Percentiles rank a stretch among this genome's conserved stretches.
phyloP scores from a whole-genome alignment of 345 rosid species.

The Triadica sebifera region DNA sequence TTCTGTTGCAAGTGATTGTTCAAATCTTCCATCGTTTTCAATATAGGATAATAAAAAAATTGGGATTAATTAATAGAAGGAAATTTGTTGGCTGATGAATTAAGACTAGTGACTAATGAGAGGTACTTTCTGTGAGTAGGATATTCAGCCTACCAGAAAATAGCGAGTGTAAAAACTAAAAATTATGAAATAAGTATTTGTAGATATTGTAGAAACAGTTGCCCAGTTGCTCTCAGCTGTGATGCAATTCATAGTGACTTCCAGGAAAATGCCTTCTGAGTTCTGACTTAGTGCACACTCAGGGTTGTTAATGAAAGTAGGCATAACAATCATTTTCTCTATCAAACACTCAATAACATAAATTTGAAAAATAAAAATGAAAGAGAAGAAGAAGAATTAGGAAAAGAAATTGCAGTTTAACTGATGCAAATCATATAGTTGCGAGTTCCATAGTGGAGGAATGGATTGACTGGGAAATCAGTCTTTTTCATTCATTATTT shows the following conservation, averaged over 20 bases:
- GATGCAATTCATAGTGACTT: slow-evolving; percentile 4
- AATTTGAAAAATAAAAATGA: no score
- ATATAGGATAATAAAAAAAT: neutral
- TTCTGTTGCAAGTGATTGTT: no score
- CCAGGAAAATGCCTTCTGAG: neutral
- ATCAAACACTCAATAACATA: no score
- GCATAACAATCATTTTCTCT: no score
- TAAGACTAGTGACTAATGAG: neutral
- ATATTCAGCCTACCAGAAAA: neutral
- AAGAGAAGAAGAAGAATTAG: no score
- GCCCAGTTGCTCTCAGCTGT: neutral
- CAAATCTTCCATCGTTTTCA: neutral
- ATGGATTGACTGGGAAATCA: no score
- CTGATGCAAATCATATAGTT: neutral
- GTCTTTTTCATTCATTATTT: no score
- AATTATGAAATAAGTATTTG: neutral
- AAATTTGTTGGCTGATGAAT: neutral
- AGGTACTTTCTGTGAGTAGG: neutral
- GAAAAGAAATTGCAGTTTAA: neutral
- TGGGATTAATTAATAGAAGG: neutral
- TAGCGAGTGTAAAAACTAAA: neutral
- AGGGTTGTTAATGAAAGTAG: neutral
- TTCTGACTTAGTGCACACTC: no score
- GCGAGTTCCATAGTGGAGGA: no score
- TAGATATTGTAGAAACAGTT: neutral